These are phyloP conservation scores for Elaeis oleifera DNA, from an alignment of 202 grass and related monocot genomes.

Conservation along the genomic window DNA sequence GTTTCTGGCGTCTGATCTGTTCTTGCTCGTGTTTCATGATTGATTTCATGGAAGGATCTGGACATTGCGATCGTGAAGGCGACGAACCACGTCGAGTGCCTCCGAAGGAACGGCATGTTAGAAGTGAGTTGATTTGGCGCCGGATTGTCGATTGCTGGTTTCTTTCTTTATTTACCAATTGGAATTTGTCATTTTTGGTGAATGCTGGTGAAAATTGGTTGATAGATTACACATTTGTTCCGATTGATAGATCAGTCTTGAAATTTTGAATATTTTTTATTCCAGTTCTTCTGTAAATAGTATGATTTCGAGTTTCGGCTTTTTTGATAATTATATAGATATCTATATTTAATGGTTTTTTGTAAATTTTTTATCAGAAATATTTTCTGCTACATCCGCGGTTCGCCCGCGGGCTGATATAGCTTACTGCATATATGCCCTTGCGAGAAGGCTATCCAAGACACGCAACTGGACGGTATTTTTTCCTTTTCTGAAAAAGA, in stretches of 20 bases:
- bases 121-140: slow-evolving; percentile 54
- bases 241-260: no score
- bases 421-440: slow-evolving; percentile 70
- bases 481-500: background rate
- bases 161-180: no score
- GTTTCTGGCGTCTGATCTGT: background rate
- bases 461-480: slow-evolving; percentile 88
- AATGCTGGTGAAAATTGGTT: no score
- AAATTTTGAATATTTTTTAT: no score
- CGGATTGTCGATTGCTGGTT: background rate
- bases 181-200: no score
- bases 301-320: background rate
- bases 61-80: slow-evolving; percentile 94
- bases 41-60: slow-evolving; percentile 53
- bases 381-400: slow-evolving; percentile 49
- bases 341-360: background rate
- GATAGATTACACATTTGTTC: no score
- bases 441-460: slow-evolving; percentile 76
- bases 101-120: slow-evolving; percentile 79
- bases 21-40: background rate
- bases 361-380: slow-evolving; percentile 29
- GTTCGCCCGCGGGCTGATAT: slow-evolving; percentile 59
- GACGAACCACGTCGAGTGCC: slow-evolving; percentile 82
- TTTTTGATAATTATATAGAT: background rate
- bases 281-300: no score